A percentile compares a stretch with the other conserved stretches of the same genome.
Evolutionary conservation across 2,329 filamentous ascomycete species (phyloP).

Genomic region (Hypomyces perniciosus): DNA sequence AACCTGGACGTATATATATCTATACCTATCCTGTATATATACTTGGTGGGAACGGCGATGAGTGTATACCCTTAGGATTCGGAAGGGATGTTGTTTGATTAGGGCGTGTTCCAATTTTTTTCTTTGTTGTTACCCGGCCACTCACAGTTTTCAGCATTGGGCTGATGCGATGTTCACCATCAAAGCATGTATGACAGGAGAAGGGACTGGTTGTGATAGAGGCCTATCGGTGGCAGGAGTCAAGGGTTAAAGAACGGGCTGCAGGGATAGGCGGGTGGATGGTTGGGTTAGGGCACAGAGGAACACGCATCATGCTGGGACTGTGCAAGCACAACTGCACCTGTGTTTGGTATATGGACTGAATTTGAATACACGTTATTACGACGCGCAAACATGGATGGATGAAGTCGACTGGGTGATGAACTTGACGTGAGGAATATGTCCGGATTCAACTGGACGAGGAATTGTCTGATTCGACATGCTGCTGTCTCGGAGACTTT

Average conservation of each 20-base stretch:
- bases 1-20: slow-evolving; percentile 8
- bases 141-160: slow-evolving; percentile 3
- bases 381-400: slow-evolving; percentile 5
- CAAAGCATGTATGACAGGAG: slow-evolving; percentile 7
- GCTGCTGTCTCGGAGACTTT: too few relatives aligned
- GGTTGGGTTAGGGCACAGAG: slow-evolving; percentile 2
- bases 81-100: slow-evolving; percentile 3
- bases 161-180: slow-evolving; percentile 3
- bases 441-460: too few relatives aligned
- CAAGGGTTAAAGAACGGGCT: slow-evolving; percentile 7
- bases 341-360: slow-evolving; percentile 4
- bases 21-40: slow-evolving; percentile 13
- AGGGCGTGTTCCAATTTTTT: slow-evolving; percentile 7
- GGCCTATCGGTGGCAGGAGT: slow-evolving; percentile 4
- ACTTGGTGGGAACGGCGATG: slow-evolving; percentile 7
- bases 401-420: background rate
- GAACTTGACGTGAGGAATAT: too few relatives aligned
- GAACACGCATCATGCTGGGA: background rate
- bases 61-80: slow-evolving; percentile 12
- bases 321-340: slow-evolving; percentile 2
- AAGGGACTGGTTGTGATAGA: slow-evolving; percentile 1
- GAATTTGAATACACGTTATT: slow-evolving; percentile 11
- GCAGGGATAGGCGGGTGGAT: slow-evolving; percentile 5
- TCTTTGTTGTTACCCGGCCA: slow-evolving; percentile 4
- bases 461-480: too few relatives aligned